Base-by-base conservation (phyloP, 1,139 yeast species). In the Meyerozyma sp. region DNA sequence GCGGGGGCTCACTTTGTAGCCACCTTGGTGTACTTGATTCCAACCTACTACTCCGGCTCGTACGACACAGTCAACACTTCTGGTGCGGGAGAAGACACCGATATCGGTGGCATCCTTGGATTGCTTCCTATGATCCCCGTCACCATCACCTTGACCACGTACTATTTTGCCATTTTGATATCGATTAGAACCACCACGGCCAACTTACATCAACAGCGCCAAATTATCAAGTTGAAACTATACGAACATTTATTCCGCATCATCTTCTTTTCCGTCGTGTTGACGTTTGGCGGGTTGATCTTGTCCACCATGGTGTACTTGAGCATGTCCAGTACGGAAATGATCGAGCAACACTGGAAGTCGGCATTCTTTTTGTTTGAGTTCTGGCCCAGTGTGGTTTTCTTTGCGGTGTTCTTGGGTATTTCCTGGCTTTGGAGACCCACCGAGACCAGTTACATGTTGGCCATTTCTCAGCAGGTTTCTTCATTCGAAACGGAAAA, bases 401-500 rank as follows among this genome's bases (percentile, higher is more conserved):
- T 89, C 66, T 89, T 86, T 59, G 65, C 83, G 40, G 91, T 91
- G 40, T 91, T 93, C 62, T 77, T 86, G 59, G 81, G 91, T 7
- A 75, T 94, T 53, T 88, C 96, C 10, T 82, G 90, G 73, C 79
- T 93, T 51, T 94, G 98, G 98, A 82, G 98, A 65, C 98, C 98
- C 41, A 91, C 98, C 0, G 95, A 87, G 56, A 89, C 96, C 36
- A 90, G 96, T 51, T 85, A 91, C 57, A 83, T 95, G 79, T 79
- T 93, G 61, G 98, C 98, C 16, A 91, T 91, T 54, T 89, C 97
- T 4, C 90, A 89, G 46, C 98, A 94, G 67, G 71, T 93, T 45
- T 87, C 97, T 25, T 81, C 77, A 36, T 84, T 77, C 34, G 88
- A 81, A 41, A 58, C 46, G 2, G 44, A 42, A 11, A 44, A 42